phyloP scores from a whole-genome alignment of 805 yeast genomes.

The Brettanomyces sp. region DNA sequence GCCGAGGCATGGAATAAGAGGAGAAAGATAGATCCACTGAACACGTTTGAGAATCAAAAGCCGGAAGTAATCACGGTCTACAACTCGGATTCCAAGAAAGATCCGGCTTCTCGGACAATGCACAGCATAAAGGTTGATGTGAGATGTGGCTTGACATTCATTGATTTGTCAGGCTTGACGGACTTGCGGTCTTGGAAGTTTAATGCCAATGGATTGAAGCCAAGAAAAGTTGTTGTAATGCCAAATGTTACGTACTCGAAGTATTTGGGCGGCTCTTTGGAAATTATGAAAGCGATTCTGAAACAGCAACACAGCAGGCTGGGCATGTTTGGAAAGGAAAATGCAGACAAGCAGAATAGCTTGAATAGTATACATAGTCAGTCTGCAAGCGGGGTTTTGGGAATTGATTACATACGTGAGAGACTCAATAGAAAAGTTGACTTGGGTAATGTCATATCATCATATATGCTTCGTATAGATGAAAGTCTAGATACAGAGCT shows the following conservation, averaged over 20 bases:
- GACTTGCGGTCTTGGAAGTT: slow-evolving; percentile 75
- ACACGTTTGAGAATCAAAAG: slow-evolving; percentile 1
- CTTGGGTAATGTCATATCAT: slow-evolving; percentile 44
- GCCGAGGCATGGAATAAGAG: slow-evolving; percentile 14
- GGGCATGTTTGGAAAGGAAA: background rate
- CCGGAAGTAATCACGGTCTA: slow-evolving; percentile 9
- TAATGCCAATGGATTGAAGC: slow-evolving; percentile 71
- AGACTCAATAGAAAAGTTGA: slow-evolving; percentile 31
- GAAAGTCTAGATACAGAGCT: slow-evolving; percentile 50
- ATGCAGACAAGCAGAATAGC: background rate
- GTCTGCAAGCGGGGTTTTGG: slow-evolving; percentile 9
- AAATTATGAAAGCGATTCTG: slow-evolving; percentile 13
- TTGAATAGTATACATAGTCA: slow-evolving; percentile 9
- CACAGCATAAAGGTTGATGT: slow-evolving; percentile 28
- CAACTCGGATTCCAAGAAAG: slow-evolving; percentile 15
- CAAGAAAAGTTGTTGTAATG: slow-evolving; percentile 54
- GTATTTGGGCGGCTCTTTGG: slow-evolving; percentile 15
- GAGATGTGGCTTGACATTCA: slow-evolving; percentile 62
- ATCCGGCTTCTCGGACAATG: slow-evolving; percentile 14
- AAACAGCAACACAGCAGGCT: slow-evolving; percentile 13
- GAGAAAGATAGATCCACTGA: background rate
- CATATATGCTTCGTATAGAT: slow-evolving; percentile 59
- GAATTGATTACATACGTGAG: slow-evolving; percentile 22
- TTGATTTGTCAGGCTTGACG: slow-evolving; percentile 77
- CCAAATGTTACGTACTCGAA: slow-evolving; percentile 16